A percentile compares a stretch with the other conserved stretches of the same genome.
Evolutionary conservation across 164 flowering plant species (phyloP).

Genomic region (Houttuynia cordata): DNA sequence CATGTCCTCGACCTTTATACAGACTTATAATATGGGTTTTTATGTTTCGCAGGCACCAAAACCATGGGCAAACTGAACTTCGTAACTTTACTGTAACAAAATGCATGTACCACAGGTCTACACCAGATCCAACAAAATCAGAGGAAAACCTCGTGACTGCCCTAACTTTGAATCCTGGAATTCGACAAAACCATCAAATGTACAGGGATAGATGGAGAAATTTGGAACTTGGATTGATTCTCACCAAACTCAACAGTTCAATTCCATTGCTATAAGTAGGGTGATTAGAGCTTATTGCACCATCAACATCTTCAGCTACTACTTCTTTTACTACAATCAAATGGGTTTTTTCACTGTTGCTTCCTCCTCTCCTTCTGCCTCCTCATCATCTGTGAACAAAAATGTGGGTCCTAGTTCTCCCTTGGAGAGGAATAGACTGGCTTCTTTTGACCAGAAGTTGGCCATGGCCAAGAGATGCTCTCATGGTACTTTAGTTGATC

Average conservation of each 20-base stretch:
- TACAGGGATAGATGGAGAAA: too few relatives aligned
- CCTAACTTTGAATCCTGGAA: too few relatives aligned
- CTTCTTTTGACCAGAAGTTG: constrained; percentile 51
- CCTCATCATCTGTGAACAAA: not conserved
- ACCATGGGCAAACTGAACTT: not conserved
- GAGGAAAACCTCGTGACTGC: not conserved
- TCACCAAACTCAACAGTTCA: not conserved
- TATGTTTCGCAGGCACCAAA: not conserved
- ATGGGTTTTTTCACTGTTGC: not conserved
- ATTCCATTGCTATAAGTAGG: not conserved
- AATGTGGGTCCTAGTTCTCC: constrained; percentile 22
- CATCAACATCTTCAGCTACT: too few relatives aligned
- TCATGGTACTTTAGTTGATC: constrained; percentile 31
- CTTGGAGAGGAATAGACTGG: constrained; percentile 27
- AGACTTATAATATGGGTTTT: not conserved
- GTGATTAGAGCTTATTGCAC: not conserved
- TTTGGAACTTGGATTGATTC: not conserved
- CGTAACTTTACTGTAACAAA: not conserved
- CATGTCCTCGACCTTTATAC: too few relatives aligned
- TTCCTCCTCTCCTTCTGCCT: not conserved
- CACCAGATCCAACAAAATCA: not conserved
- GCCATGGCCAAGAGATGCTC: constrained; percentile 74
- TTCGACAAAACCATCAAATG: not conserved
- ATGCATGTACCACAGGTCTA: not conserved
- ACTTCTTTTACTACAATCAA: not conserved